Percentiles rank a stretch among this genome's conserved stretches.
These are phyloP conservation scores for Yarrowia osloensis DNA, from an alignment of 805 yeast genomes.

Conservation along the genomic window DNA sequence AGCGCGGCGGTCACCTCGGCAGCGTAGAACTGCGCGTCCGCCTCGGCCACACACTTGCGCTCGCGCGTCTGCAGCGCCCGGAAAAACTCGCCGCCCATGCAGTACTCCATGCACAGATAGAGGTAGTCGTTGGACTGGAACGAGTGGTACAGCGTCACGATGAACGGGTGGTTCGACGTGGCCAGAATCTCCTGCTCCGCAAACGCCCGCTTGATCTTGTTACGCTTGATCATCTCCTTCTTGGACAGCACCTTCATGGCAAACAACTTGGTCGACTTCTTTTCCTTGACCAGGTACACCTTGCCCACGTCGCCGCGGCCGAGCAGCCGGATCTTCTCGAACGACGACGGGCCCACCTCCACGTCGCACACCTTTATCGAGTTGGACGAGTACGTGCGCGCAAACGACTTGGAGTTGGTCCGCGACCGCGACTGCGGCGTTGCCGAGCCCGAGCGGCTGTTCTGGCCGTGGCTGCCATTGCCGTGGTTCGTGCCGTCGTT, in stretches of 20 bases:
- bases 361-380: slow-evolving; percentile 73
- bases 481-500: not conserved
- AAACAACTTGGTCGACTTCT: slow-evolving; percentile 67
- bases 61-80: slow-evolving; percentile 90
- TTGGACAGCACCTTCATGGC: slow-evolving; percentile 93
- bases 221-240: slow-evolving; percentile 91
- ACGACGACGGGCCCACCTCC: slow-evolving; percentile 82
- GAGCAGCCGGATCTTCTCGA: slow-evolving; percentile 83
- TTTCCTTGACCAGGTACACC: slow-evolving; percentile 88
- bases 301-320: slow-evolving; percentile 99
- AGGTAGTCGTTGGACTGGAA: slow-evolving; percentile 91
- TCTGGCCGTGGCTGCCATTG: slow-evolving; percentile 16
- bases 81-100: slow-evolving; percentile 99
- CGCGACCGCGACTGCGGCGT: slow-evolving; percentile 36
- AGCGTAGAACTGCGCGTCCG: slow-evolving; percentile 90
- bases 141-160: slow-evolving; percentile 92
- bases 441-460: slow-evolving; percentile 18
- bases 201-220: slow-evolving; percentile 88
- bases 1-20: slow-evolving; percentile 97
- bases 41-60: slow-evolving; percentile 80
- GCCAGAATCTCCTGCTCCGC: slow-evolving; percentile 97
- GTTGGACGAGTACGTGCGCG: slow-evolving; percentile 69
- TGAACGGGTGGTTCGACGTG: slow-evolving; percentile 94
- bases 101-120: slow-evolving; percentile 96
- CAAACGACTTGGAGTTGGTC: slow-evolving; percentile 51